Evolutionary conservation across 2,329 filamentous ascomycete species (phyloP), one percentile per base, ranked within the genome.

Genomic region (Colletotrichum agaves): DNA sequence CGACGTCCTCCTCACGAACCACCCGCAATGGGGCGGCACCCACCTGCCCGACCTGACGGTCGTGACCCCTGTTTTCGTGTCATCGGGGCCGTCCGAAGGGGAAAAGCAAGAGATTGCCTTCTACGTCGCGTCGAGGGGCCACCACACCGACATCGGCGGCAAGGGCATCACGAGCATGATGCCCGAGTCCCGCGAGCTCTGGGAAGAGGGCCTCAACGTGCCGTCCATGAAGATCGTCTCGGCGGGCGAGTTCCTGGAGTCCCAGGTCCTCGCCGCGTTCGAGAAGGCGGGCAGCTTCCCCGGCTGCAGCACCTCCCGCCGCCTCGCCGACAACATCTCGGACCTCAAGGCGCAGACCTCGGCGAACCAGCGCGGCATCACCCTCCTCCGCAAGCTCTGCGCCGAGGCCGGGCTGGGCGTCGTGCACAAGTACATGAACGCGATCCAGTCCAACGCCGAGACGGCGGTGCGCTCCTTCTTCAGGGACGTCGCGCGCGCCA

Each of bases 331-430:
- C 53, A 83, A 84, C 57, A 73, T 83, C 5, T 78, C 80, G 2
- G 81, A 83, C 56, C 70, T 83, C 3, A 82, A 83, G 50, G 82
- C 82, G 0, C 78, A 80, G 44, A 78, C 81, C 0, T 81, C 81
- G 0, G 79, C 82, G 0, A 83, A 84, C 41, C 76, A 80, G 47
- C 77, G 78, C 8, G 82, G 82, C 3, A 78, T 75, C 35, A 72
- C 72, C 1, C 71, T 80, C 5, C 75, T 80, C n/a, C 72, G 72
- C 49, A 72, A 72, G 39, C 72, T 79, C 1, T 79, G 78, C 67
- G 74, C 74, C 15, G 78, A 80, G 63, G 78, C 74, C 23, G 73
- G 74, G 1, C 74, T 78, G 2, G 63, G 67, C 2, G 73, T 74
- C 0, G 78, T 79, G 6, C 78, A 80, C 44, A 73, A 72, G 37